Base-by-base conservation (phyloP, 306 rosid species). In the Rosa multiflora region DNA sequence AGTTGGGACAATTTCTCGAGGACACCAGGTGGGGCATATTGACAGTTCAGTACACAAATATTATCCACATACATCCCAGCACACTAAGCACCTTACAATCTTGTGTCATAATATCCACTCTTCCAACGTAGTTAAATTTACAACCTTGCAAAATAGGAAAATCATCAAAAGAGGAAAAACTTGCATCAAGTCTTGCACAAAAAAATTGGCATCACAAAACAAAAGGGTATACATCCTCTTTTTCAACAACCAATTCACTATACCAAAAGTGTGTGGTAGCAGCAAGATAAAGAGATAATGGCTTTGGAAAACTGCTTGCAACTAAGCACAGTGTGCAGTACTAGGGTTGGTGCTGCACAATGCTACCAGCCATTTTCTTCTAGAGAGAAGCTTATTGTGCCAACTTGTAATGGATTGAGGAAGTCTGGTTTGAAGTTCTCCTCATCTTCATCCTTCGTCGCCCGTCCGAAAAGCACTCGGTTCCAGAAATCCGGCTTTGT, bases 221-320 rank as follows among this genome's bases (percentile, higher is more conserved):
- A 26, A 74, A 37, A 32, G 40, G 39, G 69, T 35, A 32, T 26
- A 23, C 64, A 6, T 66, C 37, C 44, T 5, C 42, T 49, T 69
- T 53, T 10, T n/a, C 70, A 15, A 8, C 39, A 42, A 17, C 63
- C 23, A 10, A 23, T 56, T 58, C 17, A 62, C 17, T 46, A 49
- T 62, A 29, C 39, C 52, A 62, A 26, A 74, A 20, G 8, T 42
- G 51, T 61, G 37, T 32, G 12, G 46, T 66, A 66, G 70, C 8
- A 5, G 70, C 32, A 67, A 67, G 68, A 39, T 12, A 74, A 32
- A 73, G 40, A 76, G 61, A 58, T 58, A 70, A 91, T 92, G 97
- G 92, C 92, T 46, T 11, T 87, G 73, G 94, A 86, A 82, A 87
- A 82, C 79, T 90, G 97, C 74, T 81, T 92, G 82, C 82, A 90